phyloP scores from a whole-genome alignment of 805 yeast genomes.

The Zygosaccharomyces bisporus region DNA sequence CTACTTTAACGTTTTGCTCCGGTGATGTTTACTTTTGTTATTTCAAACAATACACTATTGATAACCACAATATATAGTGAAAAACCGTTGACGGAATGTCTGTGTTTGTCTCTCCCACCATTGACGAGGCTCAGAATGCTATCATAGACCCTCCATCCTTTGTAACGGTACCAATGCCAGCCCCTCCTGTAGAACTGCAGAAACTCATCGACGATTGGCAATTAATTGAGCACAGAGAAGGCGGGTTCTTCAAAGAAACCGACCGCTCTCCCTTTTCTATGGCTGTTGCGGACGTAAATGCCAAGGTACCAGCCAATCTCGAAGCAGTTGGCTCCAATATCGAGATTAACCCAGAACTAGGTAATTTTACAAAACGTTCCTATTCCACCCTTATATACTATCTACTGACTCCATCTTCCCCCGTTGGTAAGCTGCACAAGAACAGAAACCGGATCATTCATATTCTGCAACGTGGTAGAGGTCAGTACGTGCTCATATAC shows the following conservation, averaged over 20 bases:
- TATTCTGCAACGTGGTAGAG: conserved; percentile 52
- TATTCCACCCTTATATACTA: conserved; percentile 52
- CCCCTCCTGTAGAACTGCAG: conserved; percentile 26
- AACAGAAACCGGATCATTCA: conserved; percentile 54
- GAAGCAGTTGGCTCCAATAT: conserved; percentile 6
- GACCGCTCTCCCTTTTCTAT: conserved; percentile 47
- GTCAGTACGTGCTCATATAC: conserved; percentile 50
- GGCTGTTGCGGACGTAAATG: conserved; percentile 33
- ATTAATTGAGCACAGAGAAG: conserved; percentile 48
- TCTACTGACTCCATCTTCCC: conserved; percentile 47
- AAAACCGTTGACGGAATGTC: not conserved
- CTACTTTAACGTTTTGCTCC: not conserved
- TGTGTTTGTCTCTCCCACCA: conserved; percentile 12
- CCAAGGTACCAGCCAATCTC: not conserved
- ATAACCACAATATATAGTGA: not conserved
- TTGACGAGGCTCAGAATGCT: conserved; percentile 17
- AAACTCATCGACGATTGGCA: conserved; percentile 38
- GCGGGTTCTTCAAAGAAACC: conserved; percentile 56
- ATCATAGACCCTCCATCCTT: conserved; percentile 18
- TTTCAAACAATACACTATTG: no score
- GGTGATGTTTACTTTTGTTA: no score
- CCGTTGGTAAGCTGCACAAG: conserved; percentile 49
- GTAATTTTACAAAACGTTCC: conserved; percentile 32
- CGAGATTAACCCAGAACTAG: conserved; percentile 6
- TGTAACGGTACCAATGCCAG: conserved; percentile 20